Base-by-base conservation (phyloP, 352 stramenopile species). In the Elongisporangium prolatum region DNA sequence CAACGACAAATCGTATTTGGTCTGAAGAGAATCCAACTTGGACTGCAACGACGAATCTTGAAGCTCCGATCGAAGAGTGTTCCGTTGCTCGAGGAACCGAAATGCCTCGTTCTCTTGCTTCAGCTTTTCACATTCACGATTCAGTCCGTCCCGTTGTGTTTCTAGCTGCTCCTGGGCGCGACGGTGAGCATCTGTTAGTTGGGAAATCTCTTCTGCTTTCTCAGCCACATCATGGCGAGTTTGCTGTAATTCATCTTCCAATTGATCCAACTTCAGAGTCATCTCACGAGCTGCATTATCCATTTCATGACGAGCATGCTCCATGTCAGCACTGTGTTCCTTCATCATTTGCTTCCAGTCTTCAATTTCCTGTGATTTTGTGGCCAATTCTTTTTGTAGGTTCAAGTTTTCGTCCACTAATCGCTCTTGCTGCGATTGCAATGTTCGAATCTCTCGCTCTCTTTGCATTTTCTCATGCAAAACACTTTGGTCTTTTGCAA, bases 401-500 rank as follows among this genome's bases (percentile, higher is more conserved):
- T 52, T 48, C 14, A 49, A 38, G 44, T 64, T 71, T 54, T 80
- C 69, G 48, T 34, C 61, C 21, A 54, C 60, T 50, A 81, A 56
- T 11, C 13, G 61, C 17, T 82, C 70, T 14, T 56, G 69, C 18
- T 55, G 67, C 10, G 52, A 38, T 59, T 83, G 72, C 37, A 80
- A 28, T 1, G 72, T 64, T 38, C 74, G 76, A 21, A 71, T 51
- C 14, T 84, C 72, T 28, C 76, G 72, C 52, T 84, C 76, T 48
- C 69, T 77, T 50, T 80, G 71, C 28, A 86, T 58, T 14, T 74
- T 79, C 56, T 86, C 76, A 22, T 86, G 76, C 59, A 84, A 63
- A 11, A 61, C 20, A 20, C 66, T 71, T 44, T 86, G 76, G 17
- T 86, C 71, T 25, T 66, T 86, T 37, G 64, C 76, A 18, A 58